Evolutionary conservation across 345 rosid genomes (phyloP).

Genomic region (Euclidium syriacum): DNA sequence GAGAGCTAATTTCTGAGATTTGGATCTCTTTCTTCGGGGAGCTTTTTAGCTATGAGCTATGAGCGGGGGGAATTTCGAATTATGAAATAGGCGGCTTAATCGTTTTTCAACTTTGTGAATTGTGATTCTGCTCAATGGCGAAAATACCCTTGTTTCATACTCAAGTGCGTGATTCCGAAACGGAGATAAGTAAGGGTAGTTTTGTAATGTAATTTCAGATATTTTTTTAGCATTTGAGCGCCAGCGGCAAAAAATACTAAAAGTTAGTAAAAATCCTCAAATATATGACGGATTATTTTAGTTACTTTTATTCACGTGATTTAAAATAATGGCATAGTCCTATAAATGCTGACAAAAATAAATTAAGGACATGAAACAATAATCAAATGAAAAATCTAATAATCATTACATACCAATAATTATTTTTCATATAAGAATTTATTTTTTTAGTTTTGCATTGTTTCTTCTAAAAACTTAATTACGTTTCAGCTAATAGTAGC

Average conservation of each 20-base stretch:
- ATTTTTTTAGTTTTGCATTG: no score
- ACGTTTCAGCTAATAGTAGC: no score
- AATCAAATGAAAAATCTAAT: no score
- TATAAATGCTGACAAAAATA: no score
- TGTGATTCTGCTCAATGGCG: not conserved
- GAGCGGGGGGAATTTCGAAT: constrained; percentile 20
- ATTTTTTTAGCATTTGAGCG: not conserved
- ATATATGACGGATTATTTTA: no score
- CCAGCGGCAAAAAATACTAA: not conserved
- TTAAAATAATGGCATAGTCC: no score
- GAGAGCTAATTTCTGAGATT: not conserved
- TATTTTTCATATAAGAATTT: no score
- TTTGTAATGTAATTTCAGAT: not conserved
- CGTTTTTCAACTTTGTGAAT: not conserved
- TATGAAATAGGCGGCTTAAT: constrained; percentile 3
- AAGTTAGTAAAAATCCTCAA: not conserved
- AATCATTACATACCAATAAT: no score
- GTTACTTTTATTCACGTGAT: no score
- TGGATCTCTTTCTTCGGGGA: not conserved
- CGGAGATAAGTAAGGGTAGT: not conserved
- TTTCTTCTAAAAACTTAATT: no score
- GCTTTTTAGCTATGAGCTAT: not conserved
- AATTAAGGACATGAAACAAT: no score
- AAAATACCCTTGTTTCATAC: not conserved
- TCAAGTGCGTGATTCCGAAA: no score